Conservation (phyloP, 345 rosid genomes). For the Kernera saxatilis region DNA sequence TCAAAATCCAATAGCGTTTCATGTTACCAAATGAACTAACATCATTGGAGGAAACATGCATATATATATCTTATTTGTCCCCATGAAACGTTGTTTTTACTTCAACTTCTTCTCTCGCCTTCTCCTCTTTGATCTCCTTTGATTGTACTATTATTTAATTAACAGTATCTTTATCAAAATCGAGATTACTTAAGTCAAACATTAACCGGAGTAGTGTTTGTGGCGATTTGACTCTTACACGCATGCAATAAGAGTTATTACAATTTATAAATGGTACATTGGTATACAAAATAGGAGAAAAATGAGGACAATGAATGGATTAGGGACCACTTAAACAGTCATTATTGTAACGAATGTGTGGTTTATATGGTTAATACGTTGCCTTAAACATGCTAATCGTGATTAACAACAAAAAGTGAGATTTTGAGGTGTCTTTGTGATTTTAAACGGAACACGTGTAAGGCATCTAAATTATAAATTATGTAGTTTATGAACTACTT, state of each 20-base stretch:
- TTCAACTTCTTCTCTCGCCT: slow-evolving; percentile 16
- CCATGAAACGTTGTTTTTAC: slow-evolving; percentile 17
- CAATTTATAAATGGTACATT: neutral
- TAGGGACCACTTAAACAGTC: slow-evolving; percentile 29
- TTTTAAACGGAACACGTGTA: slow-evolving; percentile 27
- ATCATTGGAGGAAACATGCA: slow-evolving; percentile 31
- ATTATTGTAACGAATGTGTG: slow-evolving; percentile 26
- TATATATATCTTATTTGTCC: slow-evolving; percentile 20
- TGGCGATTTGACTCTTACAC: slow-evolving; percentile 18
- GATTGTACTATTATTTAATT: neutral
- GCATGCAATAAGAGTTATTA: neutral
- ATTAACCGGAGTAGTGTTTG: neutral
- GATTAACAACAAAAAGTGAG: slow-evolving; percentile 17
- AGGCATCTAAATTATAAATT: slow-evolving; percentile 19
- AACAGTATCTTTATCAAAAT: slow-evolving; percentile 18
- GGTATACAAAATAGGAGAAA: neutral
- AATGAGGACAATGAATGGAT: neutral
- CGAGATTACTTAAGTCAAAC: neutral
- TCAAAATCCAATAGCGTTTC: slow-evolving; percentile 8
- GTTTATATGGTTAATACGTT: slow-evolving; percentile 33
- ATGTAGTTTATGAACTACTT: neutral
- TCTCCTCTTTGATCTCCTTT: slow-evolving; percentile 7
- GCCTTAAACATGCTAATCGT: slow-evolving; percentile 15
- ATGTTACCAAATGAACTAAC: slow-evolving; percentile 23
- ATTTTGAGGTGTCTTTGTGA: slow-evolving; percentile 23